Evolutionary conservation across 2,329 filamentous ascomycete genomes (phyloP), one percentile per base, ranked within the genome.

Genomic region (Davidsoniella eucalypti): DNA sequence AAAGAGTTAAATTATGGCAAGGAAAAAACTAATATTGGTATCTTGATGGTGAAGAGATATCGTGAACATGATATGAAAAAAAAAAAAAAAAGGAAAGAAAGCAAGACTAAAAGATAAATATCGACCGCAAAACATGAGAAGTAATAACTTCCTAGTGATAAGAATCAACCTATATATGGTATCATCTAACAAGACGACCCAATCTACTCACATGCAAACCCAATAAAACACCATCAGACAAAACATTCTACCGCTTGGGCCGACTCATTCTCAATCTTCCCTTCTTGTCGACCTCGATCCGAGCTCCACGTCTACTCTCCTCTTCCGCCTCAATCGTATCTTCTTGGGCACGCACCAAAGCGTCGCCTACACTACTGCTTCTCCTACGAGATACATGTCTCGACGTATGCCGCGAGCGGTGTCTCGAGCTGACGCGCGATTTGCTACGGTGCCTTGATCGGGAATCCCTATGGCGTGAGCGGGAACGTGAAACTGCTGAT

Each of bases 211-310:
- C 9, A 49, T 17, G 6, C 16, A n/a, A 21, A 16, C n/a, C n/a
- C 21, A 25, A 38, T n/a, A 36, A 4, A 41, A 38, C 8, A 33
- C 29, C 29, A 33, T 12, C 6, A 9, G 4, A 39, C 8, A 17
- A 17, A 23, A 43, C 14, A 17, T 43, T 5, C 43, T 42, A 51
- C 21, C 41, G 29, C 69, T 80, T 78, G 61, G 83, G 84, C 66
- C 85, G 76, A 70, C 83, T 84, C 69, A 88, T 80, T 71, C 80
- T 78, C 78, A 92, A 80, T 84, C 82, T 92, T 93, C 88, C 87
- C 87, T 85, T 92, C 72, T 82, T 82, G 69, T 95, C 87, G 72
- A 84, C 87, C 68, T 87, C 84, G 59, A 94, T 78, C 58, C 82
- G 72, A 55, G 84, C 69, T 49, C 75, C 75, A 61, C 68, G 73